phyloP scores from a whole-genome alignment of 2,329 filamentous ascomycete species.

The Fusarium staphyleae region DNA sequence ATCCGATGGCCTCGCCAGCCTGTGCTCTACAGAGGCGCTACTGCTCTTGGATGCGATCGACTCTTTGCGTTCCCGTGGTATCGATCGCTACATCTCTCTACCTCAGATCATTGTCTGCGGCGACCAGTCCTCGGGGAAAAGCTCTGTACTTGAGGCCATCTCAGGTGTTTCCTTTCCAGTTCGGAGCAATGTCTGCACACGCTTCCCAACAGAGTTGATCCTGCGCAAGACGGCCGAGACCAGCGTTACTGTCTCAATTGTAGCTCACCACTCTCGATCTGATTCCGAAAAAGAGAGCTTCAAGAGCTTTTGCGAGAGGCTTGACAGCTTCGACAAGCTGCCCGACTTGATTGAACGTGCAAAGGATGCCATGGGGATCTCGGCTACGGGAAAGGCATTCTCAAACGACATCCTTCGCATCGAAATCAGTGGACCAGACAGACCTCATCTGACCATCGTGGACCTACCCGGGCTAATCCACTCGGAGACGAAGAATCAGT shows the following conservation, averaged over 20 bases:
- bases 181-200: slow-evolving; percentile 65
- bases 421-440: slow-evolving; percentile 56
- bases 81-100: slow-evolving; percentile 48
- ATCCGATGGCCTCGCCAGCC: slow-evolving; percentile 1
- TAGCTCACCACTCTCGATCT: slow-evolving; percentile 42
- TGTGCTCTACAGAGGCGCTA: slow-evolving; percentile 32
- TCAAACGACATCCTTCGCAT: slow-evolving; percentile 57
- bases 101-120: slow-evolving; percentile 63
- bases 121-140: slow-evolving; percentile 69
- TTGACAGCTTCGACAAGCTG: slow-evolving; percentile 27
- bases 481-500: slow-evolving; percentile 55
- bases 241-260: slow-evolving; percentile 46
- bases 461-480: slow-evolving; percentile 66
- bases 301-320: slow-evolving; percentile 34
- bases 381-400: slow-evolving; percentile 48
- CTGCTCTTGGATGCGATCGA: slow-evolving; percentile 48
- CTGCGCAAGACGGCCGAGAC: slow-evolving; percentile 50
- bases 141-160: slow-evolving; percentile 69
- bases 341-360: slow-evolving; percentile 50
- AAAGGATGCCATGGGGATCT: slow-evolving; percentile 58
- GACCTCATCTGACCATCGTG: slow-evolving; percentile 65
- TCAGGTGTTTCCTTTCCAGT: slow-evolving; percentile 66
- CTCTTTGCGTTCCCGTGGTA: slow-evolving; percentile 45
- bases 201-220: slow-evolving; percentile 68
- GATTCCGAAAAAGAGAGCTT: slow-evolving; percentile 36